Evolutionary conservation across 2,329 filamentous ascomycete species (phyloP).

Genomic region (Epichloe bromicola): DNA sequence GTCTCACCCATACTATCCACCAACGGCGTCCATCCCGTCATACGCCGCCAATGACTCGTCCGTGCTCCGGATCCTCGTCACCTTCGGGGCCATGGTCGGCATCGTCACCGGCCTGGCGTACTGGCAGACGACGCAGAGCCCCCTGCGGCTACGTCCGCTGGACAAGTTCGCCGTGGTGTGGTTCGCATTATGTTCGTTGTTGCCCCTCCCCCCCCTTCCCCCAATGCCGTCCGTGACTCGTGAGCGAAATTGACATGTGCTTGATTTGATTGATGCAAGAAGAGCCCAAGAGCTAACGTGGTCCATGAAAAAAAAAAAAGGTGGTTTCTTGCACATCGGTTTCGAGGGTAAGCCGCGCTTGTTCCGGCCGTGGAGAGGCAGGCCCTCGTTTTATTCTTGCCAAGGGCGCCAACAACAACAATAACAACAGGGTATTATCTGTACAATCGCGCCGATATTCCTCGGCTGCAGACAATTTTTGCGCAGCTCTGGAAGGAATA

Average conservation of each 20-base stretch:
- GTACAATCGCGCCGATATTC: constrained; percentile 51
- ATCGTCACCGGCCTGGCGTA: constrained; percentile 22
- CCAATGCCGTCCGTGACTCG: too few species aligned
- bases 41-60: constrained; percentile 33
- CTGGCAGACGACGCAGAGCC: constrained; percentile 11
- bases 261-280: too few species aligned
- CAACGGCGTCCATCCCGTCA: constrained; percentile 25
- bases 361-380: too few species aligned
- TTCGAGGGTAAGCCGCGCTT: constrained; percentile 52
- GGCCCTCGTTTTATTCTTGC: background rate
- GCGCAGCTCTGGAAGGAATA: constrained; percentile 93
- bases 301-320: constrained; percentile 19
- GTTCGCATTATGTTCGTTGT: constrained; percentile 40
- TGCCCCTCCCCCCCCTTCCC: background rate
- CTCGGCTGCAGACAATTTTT: constrained; percentile 56
- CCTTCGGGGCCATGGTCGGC: constrained; percentile 22
- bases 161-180: constrained; percentile 35
- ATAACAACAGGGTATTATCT: constrained; percentile 56
- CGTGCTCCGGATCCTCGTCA: constrained; percentile 23
- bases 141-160: constrained; percentile 11
- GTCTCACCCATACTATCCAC: constrained; percentile 39
- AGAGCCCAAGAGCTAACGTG: background rate
- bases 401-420: background rate
- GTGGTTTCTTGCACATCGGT: constrained; percentile 59
- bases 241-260: too few species aligned